Conservation (phyloP, 164 flowering plant species). For the Piper longum region DNA sequence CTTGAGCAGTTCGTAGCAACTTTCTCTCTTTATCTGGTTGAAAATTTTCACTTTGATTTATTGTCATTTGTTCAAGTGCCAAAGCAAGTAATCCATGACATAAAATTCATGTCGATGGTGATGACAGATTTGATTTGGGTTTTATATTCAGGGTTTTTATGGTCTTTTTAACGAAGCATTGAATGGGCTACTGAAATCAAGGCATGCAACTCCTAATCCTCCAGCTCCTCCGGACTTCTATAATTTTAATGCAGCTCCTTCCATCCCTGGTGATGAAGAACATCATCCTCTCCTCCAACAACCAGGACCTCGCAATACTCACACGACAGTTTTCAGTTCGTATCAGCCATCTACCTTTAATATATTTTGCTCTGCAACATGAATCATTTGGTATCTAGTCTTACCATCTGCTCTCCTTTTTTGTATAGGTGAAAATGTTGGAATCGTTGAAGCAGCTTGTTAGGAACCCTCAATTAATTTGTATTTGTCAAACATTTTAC, state of each 20-base stretch:
- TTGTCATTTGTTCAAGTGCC: too few relatives aligned
- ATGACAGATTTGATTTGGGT: background rate
- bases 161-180: constrained; percentile 93
- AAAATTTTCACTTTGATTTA: background rate
- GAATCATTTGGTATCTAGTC: background rate
- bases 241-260: constrained; percentile 14
- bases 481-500: too few relatives aligned
- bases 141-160: constrained; percentile 71
- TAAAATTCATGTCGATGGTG: too few relatives aligned
- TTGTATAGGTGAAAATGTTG: constrained; percentile 30
- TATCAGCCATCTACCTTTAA: constrained; percentile 1
- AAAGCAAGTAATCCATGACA: too few relatives aligned
- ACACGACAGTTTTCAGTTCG: constrained; percentile 29
- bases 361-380: constrained; percentile 4
- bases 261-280: constrained; percentile 17
- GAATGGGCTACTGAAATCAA: constrained; percentile 62
- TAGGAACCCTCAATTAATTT: too few relatives aligned
- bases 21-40: background rate
- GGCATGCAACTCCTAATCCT: constrained; percentile 66
- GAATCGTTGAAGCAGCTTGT: constrained; percentile 24
- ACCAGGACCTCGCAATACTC: constrained; percentile 15
- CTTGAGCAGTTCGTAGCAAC: too few relatives aligned
- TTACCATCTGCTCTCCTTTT: constrained; percentile 10
- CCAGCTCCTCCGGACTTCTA: constrained; percentile 51
- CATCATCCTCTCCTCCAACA: constrained; percentile 35